Evolutionary conservation across 2,329 filamentous ascomycete genomes (phyloP), one percentile per base, ranked within the genome.

Genomic region (Rutstroemia sydowiana): DNA sequence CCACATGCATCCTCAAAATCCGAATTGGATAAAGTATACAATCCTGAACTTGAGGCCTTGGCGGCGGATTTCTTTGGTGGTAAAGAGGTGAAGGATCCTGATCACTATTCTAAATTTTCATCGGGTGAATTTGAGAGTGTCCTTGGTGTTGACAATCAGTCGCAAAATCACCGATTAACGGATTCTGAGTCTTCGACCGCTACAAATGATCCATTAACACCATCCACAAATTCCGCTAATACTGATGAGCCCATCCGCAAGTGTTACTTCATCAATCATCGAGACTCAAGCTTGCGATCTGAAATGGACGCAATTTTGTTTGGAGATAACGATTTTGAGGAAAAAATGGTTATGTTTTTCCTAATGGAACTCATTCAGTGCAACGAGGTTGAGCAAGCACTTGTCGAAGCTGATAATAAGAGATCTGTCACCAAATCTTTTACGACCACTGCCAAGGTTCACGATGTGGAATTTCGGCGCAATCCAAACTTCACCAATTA

Each of bases 31-130:
- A 18, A 9, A 4, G 36, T 40, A 6, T n/a, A 40, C 10, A 40
- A 20, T 20, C 36, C 16, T 40, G 48, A 51, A n/a, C 54, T 58
- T 34, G 37, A 53, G 14, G 36, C 36, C 3, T 11, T 58, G 9
- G 45, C 56, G 20, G 43, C 48, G n/a, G 51, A 34, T 32, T 56
- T 58, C 34, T 58, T 58, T 16, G 43, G 30, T 46, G 56, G 56
- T 10, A 34, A 45, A 11, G 37, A 40, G 36, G 45, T 57, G 16
- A 28, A 20, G 18, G 18, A 41, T 30, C n/a, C 26, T 11, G 32
- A 30, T 23, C 23, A 44, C 11, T 45, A 45, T 16, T 7, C 34
- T 26, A 30, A 18, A n/a, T 4, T 32, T 16, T 14, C 43, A 20
- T 3, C 36, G 16, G 36, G 16, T n/a, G n/a, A n/a, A n/a, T n/a